phyloP scores from a whole-genome alignment of 495 filamentous ascomycete genomes.

The Gamarada debralockiae region DNA sequence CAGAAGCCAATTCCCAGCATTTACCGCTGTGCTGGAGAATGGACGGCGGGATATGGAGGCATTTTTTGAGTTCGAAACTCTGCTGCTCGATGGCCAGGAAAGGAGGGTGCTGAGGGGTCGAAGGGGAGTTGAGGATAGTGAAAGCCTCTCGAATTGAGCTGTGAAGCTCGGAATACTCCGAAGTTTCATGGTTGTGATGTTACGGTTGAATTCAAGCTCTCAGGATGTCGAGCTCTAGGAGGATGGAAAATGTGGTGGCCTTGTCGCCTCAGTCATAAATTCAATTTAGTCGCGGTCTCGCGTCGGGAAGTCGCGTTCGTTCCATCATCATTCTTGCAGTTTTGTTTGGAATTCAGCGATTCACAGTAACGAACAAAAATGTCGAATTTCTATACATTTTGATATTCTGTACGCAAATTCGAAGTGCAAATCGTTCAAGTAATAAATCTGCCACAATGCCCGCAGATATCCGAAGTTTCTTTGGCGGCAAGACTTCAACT shows the following conservation, averaged over 20 bases:
- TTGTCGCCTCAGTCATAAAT: slow-evolving; percentile 4
- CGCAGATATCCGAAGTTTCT: slow-evolving; percentile 76
- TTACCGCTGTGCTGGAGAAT: slow-evolving; percentile 69
- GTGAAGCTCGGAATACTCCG: slow-evolving; percentile 17
- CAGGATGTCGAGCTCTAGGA: slow-evolving; percentile 1
- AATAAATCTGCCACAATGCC: slow-evolving; percentile 47
- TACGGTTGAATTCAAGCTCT: slow-evolving; percentile 5
- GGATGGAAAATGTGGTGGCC: not conserved
- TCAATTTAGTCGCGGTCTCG: slow-evolving; percentile 42
- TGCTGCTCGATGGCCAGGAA: not conserved
- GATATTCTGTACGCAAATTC: not conserved
- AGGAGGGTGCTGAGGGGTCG: slow-evolving; percentile 4
- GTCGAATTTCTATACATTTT: not conserved
- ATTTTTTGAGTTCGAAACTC: slow-evolving; percentile 5
- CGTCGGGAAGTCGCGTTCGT: slow-evolving; percentile 65
- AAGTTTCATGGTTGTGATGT: slow-evolving; percentile 20
- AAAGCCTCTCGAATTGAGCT: slow-evolving; percentile 24
- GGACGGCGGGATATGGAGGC: slow-evolving; percentile 12
- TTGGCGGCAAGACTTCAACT: slow-evolving; percentile 56
- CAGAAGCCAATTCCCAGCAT: slow-evolving; percentile 69
- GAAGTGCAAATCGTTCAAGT: too few relatives aligned
- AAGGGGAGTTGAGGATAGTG: slow-evolving; percentile 11
- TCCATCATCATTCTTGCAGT: slow-evolving; percentile 60
- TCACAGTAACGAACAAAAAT: not conserved
- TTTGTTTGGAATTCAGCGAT: slow-evolving; percentile 46